Conservation (phyloP, 805 yeast species). For the Candida xyloterini region DNA sequence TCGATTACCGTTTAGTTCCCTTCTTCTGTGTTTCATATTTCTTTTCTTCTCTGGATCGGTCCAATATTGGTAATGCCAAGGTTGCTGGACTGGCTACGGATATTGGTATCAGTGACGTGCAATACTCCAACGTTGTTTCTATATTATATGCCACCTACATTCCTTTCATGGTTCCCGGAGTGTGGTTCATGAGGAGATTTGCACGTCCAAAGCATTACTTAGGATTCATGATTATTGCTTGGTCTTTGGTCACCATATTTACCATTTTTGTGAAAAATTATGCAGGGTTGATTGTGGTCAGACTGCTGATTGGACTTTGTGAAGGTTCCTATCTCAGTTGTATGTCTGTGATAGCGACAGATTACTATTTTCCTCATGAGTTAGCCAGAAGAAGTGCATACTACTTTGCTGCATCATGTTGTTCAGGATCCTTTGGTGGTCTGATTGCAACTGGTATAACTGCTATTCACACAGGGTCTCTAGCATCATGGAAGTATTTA, state of each 20-base stretch:
- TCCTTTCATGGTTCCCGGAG: conserved; percentile 40
- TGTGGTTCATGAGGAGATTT: conserved; percentile 39
- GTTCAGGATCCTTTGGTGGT: conserved; percentile 23
- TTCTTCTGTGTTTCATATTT: conserved; percentile 30
- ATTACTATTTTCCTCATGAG: conserved; percentile 19
- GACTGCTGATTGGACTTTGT: conserved; percentile 39
- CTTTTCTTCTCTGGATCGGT: conserved; percentile 42
- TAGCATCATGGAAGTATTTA: conserved; percentile 20
- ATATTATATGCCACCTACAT: conserved; percentile 42
- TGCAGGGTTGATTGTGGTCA: conserved; percentile 39
- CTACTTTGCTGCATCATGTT: conserved; percentile 18
- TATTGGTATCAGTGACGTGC: conserved; percentile 35
- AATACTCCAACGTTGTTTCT: conserved; percentile 42
- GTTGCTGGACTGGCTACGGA: conserved; percentile 43
- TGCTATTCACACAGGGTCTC: conserved; percentile 17
- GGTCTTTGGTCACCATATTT: conserved; percentile 43
- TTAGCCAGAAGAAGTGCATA: conserved; percentile 14
- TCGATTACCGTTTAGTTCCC: neutral
- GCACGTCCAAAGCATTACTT: conserved; percentile 36
- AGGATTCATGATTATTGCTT: conserved; percentile 34
- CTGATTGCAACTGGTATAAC: conserved; percentile 21
- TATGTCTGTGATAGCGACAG: conserved; percentile 16
- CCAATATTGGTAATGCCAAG: conserved; percentile 43
- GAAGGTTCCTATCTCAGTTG: conserved; percentile 39
- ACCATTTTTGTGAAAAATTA: conserved; percentile 40